Conservation (phyloP, 108 stramenopile species). For the Stephanodiscus triporus region DNA sequence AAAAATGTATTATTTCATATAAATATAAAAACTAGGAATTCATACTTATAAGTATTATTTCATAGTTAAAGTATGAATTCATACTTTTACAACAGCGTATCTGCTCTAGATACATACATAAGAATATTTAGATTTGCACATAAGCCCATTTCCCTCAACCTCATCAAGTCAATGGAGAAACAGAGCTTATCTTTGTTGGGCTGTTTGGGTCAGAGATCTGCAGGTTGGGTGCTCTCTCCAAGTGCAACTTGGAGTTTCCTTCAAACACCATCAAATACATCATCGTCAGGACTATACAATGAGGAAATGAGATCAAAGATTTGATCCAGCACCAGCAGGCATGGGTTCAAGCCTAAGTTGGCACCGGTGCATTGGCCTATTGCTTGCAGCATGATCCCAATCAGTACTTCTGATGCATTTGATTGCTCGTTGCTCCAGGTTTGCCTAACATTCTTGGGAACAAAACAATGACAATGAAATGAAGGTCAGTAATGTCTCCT, state of each 20-base stretch:
- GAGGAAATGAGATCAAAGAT: conserved; percentile 16
- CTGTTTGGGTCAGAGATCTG: conserved; percentile 10
- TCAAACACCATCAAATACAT: conserved; percentile 4
- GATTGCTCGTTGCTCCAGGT: conserved; percentile 34
- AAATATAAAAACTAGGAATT: too few species aligned
- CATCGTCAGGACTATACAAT: not conserved
- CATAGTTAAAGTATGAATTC: too few species aligned
- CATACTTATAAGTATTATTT: too few species aligned
- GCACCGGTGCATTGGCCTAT: conserved; percentile 27
- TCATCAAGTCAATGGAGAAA: conserved; percentile 10
- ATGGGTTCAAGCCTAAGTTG: conserved; percentile 22
- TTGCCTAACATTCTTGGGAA: conserved; percentile 34
- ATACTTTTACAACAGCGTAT: too few species aligned
- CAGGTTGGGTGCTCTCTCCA: not conserved
- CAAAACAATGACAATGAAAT: conserved; percentile 18
- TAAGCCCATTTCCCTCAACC: too few species aligned
- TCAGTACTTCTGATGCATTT: conserved; percentile 13
- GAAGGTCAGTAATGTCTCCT: conserved; percentile 9
- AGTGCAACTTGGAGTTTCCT: conserved; percentile 14
- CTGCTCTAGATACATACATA: too few species aligned
- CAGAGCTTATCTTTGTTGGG: conserved; percentile 6
- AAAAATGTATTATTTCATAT: too few species aligned
- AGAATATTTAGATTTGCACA: too few species aligned
- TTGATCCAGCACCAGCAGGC: conserved; percentile 35
- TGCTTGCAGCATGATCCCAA: conserved; percentile 30